These are phyloP conservation scores for Cordyceps militaris DNA, from an alignment of 2,329 filamentous ascomycete genomes.

Conservation along the genomic window DNA sequence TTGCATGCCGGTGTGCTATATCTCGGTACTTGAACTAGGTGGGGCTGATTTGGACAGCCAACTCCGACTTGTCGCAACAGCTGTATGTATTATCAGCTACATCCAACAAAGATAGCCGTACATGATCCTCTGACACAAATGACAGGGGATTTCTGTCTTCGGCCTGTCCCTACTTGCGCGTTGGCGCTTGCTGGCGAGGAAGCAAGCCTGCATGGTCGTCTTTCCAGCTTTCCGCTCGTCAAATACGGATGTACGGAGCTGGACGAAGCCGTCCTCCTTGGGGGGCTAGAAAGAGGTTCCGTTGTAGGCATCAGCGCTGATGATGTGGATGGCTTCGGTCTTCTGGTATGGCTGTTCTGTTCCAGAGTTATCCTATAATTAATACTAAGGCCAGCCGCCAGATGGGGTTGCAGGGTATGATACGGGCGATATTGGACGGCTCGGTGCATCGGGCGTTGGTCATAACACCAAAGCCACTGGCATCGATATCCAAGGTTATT, in stretches of 20 bases:
- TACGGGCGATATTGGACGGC: conserved; percentile 29
- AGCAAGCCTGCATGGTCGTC: conserved; percentile 26
- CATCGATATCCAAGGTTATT: conserved; percentile 13
- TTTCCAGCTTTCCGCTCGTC: conserved; percentile 25
- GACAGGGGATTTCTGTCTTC: not conserved
- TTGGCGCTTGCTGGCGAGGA: conserved; percentile 35
- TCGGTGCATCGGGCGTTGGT: conserved; percentile 31
- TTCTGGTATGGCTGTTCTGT: conserved; percentile 32
- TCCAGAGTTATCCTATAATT: not conserved
- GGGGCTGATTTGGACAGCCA: not conserved
- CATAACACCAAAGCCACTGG: conserved; percentile 41
- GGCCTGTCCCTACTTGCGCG: conserved; percentile 34
- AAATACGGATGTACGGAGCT: conserved; percentile 41
- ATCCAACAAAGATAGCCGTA: not conserved
- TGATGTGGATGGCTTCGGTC: conserved; percentile 39
- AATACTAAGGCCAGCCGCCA: conserved; percentile 16
- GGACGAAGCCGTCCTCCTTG: conserved; percentile 39
- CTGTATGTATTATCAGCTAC: not conserved
- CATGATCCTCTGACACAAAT: not conserved
- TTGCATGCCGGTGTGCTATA: not conserved
- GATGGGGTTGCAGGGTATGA: conserved; percentile 44
- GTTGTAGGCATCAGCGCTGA: conserved; percentile 50
- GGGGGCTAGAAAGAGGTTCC: conserved; percentile 42
- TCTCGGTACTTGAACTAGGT: not conserved
- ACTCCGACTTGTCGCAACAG: too few species aligned